Conservation (phyloP, 768 basidiomycete genomes). For the Coprinopsis sp. region DNA sequence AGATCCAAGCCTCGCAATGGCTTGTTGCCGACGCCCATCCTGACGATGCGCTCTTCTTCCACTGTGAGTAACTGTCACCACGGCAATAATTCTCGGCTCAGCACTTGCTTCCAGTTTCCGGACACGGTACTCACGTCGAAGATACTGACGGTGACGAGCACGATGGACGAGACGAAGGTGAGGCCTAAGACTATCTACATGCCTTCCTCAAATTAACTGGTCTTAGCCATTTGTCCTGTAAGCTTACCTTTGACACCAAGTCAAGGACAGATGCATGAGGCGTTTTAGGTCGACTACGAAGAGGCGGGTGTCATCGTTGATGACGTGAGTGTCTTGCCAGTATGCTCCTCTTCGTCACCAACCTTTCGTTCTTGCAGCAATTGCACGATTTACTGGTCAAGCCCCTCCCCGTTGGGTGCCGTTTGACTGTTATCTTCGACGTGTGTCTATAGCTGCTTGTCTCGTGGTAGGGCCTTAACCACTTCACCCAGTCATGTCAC, state of each 20-base stretch:
- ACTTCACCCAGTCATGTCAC: constrained; percentile 55
- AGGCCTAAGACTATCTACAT: neutral
- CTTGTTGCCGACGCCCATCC: constrained; percentile 75
- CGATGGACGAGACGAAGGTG: constrained; percentile 81
- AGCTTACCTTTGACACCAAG: too few relatives aligned
- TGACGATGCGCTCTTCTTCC: constrained; percentile 87
- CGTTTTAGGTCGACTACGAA: constrained; percentile 49
- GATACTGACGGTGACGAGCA: constrained; percentile 80
- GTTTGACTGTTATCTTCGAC: constrained; percentile 79
- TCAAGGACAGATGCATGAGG: too few relatives aligned
- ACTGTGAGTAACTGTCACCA: constrained; percentile 48
- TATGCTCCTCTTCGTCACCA: neutral
- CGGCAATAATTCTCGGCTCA: neutral
- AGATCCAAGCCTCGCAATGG: constrained; percentile 86
- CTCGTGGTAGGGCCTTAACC: neutral
- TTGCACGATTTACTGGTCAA: constrained; percentile 80
- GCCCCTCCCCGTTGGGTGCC: constrained; percentile 81
- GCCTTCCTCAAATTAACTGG: too few relatives aligned
- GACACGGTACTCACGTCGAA: constrained; percentile 88
- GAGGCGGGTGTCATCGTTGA: constrained; percentile 77
- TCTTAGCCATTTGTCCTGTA: too few relatives aligned
- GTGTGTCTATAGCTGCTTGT: neutral
- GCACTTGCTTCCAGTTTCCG: constrained; percentile 57
- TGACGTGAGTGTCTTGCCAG: constrained; percentile 52
- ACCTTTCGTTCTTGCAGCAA: constrained; percentile 31